Conservation (phyloP, 2,329 filamentous ascomycete species). For the Aspergillus sp. region DNA sequence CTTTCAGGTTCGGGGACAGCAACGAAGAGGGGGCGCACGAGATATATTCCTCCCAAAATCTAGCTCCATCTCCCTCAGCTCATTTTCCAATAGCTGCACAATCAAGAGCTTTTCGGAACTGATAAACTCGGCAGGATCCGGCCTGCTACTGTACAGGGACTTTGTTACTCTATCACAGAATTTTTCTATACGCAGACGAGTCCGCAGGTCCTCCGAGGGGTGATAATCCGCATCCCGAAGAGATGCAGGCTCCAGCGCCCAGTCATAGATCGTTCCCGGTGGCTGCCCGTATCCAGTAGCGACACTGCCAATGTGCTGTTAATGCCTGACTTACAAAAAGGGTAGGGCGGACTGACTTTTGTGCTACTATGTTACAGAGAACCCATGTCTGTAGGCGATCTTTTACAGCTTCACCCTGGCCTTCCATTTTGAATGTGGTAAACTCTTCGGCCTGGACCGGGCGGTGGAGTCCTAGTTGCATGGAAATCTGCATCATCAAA, state of each 20-base stretch:
- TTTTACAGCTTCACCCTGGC: conserved; percentile 64
- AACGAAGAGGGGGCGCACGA: conserved; percentile 26
- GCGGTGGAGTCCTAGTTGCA: conserved; percentile 66
- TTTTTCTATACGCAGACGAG: conserved; percentile 59
- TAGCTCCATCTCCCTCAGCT: conserved; percentile 56
- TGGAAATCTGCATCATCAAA: conserved; percentile 68
- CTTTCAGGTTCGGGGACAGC: conserved; percentile 17
- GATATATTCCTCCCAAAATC: conserved; percentile 50
- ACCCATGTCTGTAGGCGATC: conserved; percentile 69
- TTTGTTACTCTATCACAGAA: conserved; percentile 63
- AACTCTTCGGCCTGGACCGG: conserved; percentile 64
- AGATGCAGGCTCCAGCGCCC: conserved; percentile 55
- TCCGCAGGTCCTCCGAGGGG: conserved; percentile 55
- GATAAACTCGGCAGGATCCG: conserved; percentile 56
- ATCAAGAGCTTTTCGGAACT: conserved; percentile 48
- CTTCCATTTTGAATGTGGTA: conserved; percentile 53
- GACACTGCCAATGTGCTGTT: conserved; percentile 48
- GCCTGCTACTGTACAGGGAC: conserved; percentile 59
- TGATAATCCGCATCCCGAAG: conserved; percentile 50
- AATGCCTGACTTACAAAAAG: not conserved
- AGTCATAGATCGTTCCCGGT: conserved; percentile 64
- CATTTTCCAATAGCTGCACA: conserved; percentile 49
- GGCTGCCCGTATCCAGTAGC: conserved; percentile 68
- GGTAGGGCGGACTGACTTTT: conserved; percentile 53
- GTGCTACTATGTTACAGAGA: conserved; percentile 69